Evolutionary conservation across 805 yeast genomes (phyloP).

Genomic region (Nakazawaea ishiwadae): DNA sequence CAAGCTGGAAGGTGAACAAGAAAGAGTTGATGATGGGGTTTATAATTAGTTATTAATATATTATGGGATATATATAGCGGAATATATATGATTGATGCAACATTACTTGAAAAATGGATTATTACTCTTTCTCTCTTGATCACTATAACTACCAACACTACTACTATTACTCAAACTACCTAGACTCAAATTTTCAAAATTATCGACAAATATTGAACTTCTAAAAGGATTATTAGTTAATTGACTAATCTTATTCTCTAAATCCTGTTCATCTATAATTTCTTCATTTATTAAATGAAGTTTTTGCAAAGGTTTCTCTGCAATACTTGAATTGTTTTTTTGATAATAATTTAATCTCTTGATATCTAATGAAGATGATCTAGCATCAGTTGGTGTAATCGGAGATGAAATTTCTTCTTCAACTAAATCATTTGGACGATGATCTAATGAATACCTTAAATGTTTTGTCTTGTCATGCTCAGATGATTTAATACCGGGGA

Average conservation of each 20-base stretch:
- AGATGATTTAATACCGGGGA: conserved; percentile 26
- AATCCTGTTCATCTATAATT: not conserved
- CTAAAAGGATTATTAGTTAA: conserved; percentile 8
- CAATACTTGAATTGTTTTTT: not conserved
- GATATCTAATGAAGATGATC: conserved; percentile 10
- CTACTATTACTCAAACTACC: not conserved
- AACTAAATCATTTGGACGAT: conserved; percentile 1
- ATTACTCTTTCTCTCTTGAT: not conserved
- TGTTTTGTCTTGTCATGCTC: not conserved
- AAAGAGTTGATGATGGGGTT: conserved; percentile 41
- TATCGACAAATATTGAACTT: conserved; percentile 8
- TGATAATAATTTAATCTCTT: conserved; percentile 7
- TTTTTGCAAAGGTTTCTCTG: not conserved
- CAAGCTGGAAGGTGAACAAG: conserved; percentile 37
- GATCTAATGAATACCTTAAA: conserved; percentile 11
- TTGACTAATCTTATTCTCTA: conserved; percentile 1
- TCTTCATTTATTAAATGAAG: conserved; percentile 7
- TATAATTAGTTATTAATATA: conserved; percentile 15
- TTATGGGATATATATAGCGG: no score
- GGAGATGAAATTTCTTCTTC: not conserved
- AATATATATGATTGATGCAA: no score
- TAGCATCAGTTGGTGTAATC: not conserved
- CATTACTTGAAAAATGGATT: not conserved
- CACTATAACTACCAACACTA: conserved; percentile 6
- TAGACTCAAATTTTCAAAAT: conserved; percentile 1